Conservation (phyloP, 352 stramenopile genomes). For the Phytophthora pluvialis region DNA sequence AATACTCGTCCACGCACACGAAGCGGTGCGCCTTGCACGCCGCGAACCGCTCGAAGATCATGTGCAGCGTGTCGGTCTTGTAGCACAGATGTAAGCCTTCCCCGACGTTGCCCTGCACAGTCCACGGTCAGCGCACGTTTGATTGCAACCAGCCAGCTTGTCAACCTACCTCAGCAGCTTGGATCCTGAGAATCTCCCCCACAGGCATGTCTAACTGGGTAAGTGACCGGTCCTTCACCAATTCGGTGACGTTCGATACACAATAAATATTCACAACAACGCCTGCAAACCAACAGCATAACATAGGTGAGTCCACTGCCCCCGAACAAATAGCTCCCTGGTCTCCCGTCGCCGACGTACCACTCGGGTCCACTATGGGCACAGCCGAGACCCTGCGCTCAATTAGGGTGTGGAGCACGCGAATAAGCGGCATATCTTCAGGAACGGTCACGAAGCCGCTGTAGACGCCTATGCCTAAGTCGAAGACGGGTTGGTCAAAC, state of each 20-base stretch:
- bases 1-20: slow-evolving; percentile 88
- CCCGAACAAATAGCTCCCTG: neutral
- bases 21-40: slow-evolving; percentile 87
- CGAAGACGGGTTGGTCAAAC: slow-evolving; percentile 97
- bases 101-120: slow-evolving; percentile 72
- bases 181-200: slow-evolving; percentile 85
- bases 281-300: slow-evolving; percentile 42
- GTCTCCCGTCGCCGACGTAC: slow-evolving; percentile 38
- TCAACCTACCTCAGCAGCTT: slow-evolving; percentile 77
- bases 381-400: slow-evolving; percentile 84
- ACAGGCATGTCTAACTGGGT: slow-evolving; percentile 91
- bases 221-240: slow-evolving; percentile 89
- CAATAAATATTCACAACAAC: slow-evolving; percentile 94
- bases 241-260: slow-evolving; percentile 90
- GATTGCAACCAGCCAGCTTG: neutral
- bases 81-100: slow-evolving; percentile 88
- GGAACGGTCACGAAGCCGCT: slow-evolving; percentile 93
- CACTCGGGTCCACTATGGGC: slow-evolving; percentile 83
- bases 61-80: slow-evolving; percentile 90
- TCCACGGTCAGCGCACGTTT: slow-evolving; percentile 8
- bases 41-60: slow-evolving; percentile 90
- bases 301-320: slow-evolving; percentile 7
- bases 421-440: slow-evolving; percentile 93
- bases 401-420: slow-evolving; percentile 91
- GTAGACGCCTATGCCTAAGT: slow-evolving; percentile 96